These are phyloP conservation scores for Fusarium torreyae DNA, from an alignment of 2,329 filamentous ascomycete genomes.

Conservation along the genomic window DNA sequence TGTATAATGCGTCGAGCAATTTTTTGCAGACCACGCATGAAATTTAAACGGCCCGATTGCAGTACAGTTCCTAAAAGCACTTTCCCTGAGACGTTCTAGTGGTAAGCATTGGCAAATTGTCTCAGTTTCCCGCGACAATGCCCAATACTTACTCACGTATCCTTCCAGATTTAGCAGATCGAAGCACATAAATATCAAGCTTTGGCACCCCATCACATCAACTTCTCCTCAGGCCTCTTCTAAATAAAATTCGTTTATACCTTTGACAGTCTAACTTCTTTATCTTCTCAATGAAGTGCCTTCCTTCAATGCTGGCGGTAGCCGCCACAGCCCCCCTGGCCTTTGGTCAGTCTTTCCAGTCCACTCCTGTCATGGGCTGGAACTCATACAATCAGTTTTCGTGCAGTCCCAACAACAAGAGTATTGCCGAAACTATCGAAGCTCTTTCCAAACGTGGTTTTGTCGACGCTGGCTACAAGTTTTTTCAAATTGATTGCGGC, in stretches of 20 bases:
- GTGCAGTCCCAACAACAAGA: conserved; percentile 2
- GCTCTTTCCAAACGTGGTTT: conserved; percentile 1
- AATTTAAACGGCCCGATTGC: conserved; percentile 2
- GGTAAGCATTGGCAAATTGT: neutral
- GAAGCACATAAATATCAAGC: neutral
- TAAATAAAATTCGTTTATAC: fast-evolving
- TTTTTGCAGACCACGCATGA: neutral
- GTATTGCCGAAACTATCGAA: neutral
- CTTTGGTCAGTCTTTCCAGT: neutral
- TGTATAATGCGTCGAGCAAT: neutral
- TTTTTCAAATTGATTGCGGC: conserved; percentile 2
- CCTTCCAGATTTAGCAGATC: neutral
- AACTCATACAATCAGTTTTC: conserved; percentile 8
- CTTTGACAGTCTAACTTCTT: neutral
- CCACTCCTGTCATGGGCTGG: conserved; percentile 3
- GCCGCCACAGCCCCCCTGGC: neutral
- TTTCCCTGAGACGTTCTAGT: neutral
- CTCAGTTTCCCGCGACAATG: neutral
- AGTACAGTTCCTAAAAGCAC: fast-evolving
- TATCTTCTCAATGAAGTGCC: neutral
- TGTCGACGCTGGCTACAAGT: conserved; percentile 4
- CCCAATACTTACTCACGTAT: neutral
- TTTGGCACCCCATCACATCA: too few species aligned
- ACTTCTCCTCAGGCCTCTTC: neutral
- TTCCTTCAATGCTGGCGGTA: neutral